Evolutionary conservation across 371 early-diverging fungal genomes (phyloP).

Genomic region (Globomyces sp.): DNA sequence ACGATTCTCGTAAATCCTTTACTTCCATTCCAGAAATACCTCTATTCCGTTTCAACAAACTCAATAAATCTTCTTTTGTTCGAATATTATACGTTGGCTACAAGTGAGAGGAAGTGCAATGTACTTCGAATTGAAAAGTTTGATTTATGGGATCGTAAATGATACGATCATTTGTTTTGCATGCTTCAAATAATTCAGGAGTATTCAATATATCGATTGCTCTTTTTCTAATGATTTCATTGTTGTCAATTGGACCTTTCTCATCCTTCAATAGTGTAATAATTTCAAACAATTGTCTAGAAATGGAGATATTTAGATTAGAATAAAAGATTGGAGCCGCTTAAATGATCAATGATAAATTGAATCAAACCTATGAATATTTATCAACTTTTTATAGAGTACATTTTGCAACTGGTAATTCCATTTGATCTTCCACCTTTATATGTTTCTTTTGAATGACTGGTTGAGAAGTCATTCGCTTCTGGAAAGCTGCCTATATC

Average conservation of each 20-base stretch:
- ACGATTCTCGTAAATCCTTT: slow-evolving; percentile 75
- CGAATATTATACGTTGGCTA: slow-evolving; percentile 73
- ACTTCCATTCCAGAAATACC: slow-evolving; percentile 66
- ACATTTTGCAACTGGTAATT: too few relatives aligned
- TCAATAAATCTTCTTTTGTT: slow-evolving; percentile 70
- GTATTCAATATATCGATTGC: slow-evolving; percentile 4
- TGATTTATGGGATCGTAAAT: not conserved
- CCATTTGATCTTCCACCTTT: too few relatives aligned
- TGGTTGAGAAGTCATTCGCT: too few relatives aligned
- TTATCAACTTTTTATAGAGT: too few relatives aligned
- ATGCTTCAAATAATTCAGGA: slow-evolving; percentile 9
- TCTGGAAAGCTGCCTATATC: too few relatives aligned
- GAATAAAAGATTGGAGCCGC: slow-evolving; percentile 14
- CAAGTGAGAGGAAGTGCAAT: not conserved
- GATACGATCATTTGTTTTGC: slow-evolving; percentile 7
- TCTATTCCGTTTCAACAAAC: slow-evolving; percentile 57
- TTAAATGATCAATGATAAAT: not conserved
- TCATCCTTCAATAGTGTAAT: slow-evolving; percentile 18
- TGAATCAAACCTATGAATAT: too few relatives aligned
- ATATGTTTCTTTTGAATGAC: too few relatives aligned
- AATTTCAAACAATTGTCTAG: slow-evolving; percentile 22
- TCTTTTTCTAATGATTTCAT: slow-evolving; percentile 20
- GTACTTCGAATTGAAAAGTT: slow-evolving; percentile 2
- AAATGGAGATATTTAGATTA: slow-evolving; percentile 2
- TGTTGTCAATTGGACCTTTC: slow-evolving; percentile 13